Evolutionary conservation across 2,329 filamentous ascomycete genomes (phyloP), one percentile per base, ranked within the genome.

Genomic region (Pseudogymnoascus sp.): DNA sequence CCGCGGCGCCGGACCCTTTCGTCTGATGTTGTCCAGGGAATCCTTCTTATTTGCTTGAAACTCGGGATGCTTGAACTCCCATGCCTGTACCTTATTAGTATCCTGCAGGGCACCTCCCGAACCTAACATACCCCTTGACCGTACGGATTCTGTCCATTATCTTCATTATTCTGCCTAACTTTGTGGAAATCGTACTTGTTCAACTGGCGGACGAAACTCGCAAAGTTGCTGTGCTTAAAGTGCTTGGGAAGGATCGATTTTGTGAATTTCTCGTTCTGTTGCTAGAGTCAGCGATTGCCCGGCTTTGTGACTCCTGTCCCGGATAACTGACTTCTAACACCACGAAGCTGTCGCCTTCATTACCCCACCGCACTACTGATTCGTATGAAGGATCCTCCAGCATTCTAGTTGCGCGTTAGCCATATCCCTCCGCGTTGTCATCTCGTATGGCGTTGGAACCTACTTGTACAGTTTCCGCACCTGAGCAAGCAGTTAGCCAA

Each of bases 181-280:
- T 99, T 99, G 81, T 99, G 95, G 70, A 99, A 99, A 74, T 96
- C 93, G 76, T 96, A 97, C 75, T 97, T 97, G 80, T 97, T 97
- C 64, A 97, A 80, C 75, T 97, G 93, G 59, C 93, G 89, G 64
- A 97, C 93, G 74, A 97, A 97, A 77, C 92, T 96, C 33, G 93
- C 93, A 79, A 97, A 97, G 75, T 97, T 97, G 83, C 91, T 96
- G 78, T 98, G 95, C 77, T 99, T 99, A 82, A 99, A 99, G 72
- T 98, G 92, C 74, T 98, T 97, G 2, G 95, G 95, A 14, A 99
- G 85, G 70, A 99, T 96, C 40, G 90, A 89, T 75, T 97, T 96
- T 22, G 95, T 98, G 73, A 99, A 99, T 76, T 96, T 96, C 75
- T 98, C 93, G 76, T 96, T 96, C 93, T 97, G 75, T 26, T 64